Conservation (phyloP, 2,329 filamentous ascomycete species). For the Periconia sp. region DNA sequence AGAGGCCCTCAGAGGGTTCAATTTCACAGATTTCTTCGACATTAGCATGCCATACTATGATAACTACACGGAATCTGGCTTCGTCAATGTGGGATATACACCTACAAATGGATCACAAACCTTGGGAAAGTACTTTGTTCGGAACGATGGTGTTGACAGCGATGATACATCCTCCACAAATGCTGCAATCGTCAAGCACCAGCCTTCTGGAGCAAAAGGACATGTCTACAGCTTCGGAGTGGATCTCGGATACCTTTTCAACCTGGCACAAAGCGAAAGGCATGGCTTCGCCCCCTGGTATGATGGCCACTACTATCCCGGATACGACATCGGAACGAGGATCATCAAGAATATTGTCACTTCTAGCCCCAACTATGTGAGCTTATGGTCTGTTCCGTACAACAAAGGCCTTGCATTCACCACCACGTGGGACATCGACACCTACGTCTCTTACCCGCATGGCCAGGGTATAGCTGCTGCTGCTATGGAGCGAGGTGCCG, state of each 20-base stretch:
- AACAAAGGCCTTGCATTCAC: slow-evolving; percentile 8
- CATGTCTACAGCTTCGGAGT: slow-evolving; percentile 7
- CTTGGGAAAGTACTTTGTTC: slow-evolving; percentile 3
- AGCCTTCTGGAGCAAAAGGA: slow-evolving; percentile 4
- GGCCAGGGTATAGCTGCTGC: slow-evolving; percentile 8
- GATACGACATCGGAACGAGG: slow-evolving; percentile 6
- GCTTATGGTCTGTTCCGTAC: slow-evolving; percentile 8
- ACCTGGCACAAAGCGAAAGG: slow-evolving; percentile 1
- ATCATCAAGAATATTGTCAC: slow-evolving; percentile 7
- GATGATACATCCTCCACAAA: slow-evolving; percentile 3
- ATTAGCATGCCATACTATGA: slow-evolving; percentile 5
- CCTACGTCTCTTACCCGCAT: slow-evolving; percentile 8
- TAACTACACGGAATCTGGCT: slow-evolving; percentile 1
- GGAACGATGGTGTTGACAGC: slow-evolving; percentile 2
- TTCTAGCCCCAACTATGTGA: slow-evolving; percentile 4
- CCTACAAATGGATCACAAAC: neutral
- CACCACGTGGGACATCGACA: slow-evolving; percentile 9
- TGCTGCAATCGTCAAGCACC: slow-evolving; percentile 2
- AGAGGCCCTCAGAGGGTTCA: slow-evolving; percentile 1
- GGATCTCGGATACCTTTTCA: slow-evolving; percentile 6
- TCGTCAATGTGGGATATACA: slow-evolving; percentile 5
- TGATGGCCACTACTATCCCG: slow-evolving; percentile 7
- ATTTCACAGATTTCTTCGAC: slow-evolving; percentile 5
- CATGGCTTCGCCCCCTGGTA: slow-evolving; percentile 3
- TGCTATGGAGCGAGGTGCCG: slow-evolving; percentile 5